Evolutionary conservation across 2,329 filamentous ascomycete species (phyloP), one percentile per base, ranked within the genome.

Genomic region (Rasamsonia emersonii): DNA sequence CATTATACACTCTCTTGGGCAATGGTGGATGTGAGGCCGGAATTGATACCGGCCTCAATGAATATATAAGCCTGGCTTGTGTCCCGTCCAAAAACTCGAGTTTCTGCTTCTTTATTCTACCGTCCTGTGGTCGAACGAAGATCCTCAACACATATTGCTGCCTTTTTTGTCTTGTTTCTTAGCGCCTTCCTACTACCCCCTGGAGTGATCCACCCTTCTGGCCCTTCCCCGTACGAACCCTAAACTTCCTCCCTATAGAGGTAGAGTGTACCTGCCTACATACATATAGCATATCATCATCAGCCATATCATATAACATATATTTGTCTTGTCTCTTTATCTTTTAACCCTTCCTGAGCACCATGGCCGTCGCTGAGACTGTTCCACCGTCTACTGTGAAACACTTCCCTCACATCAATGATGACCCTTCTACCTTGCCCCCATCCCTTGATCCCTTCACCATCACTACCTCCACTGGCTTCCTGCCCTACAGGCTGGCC

Each of bases 361-460:
- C 20, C 39, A 63, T 62, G 59, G 55, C 58, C 28, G 47, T 49
- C 17, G 39, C 48, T 16, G 47, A 59, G 35, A 40, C 50, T 16
- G 36, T 49, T 27, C 49, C 50, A 31, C 47, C 51, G 30, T 55
- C 59, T 26, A 60, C 60, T 20, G 37, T 61, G 40, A 50, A 59
- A 36, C 40, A 46, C 24, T 66, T 66, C 44, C 63, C 63, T 34
- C 55, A 65, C 37, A 51, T 67, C 37, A 50, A 65, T 38, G 51
- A 63, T 51, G 56, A 64, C 43, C 62, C 61, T 25, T 41, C 51
- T 6, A 56, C 50, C 28, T 40, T 67, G 7, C 58, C 63, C 27
- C 50, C 49, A 26, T 55, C 56, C 17, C 34, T 64, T 19, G 63
- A 67, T 39, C 64, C 64, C 15, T 67, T 67, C 46, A 67, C 64